Evolutionary conservation across 1,284 basidiomycete species (phyloP), one percentile per base, ranked within the genome.

Genomic region (Mycena sp.): DNA sequence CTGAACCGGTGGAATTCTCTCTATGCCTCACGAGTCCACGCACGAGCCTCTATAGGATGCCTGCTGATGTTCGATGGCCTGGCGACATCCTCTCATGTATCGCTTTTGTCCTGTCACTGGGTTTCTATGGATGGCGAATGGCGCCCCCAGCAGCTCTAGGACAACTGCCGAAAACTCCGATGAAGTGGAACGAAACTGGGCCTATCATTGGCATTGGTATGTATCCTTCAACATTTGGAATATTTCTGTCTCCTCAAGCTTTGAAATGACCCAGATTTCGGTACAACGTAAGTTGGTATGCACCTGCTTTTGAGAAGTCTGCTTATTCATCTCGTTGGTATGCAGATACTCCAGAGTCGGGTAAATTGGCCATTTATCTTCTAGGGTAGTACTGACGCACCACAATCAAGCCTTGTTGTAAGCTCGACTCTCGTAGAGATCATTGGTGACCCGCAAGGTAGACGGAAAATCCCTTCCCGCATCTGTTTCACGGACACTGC

Each of bases 181-280:
- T 16, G 11, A 19, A 57, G n/a, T 57, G 54, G 54, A 14, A 38
- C 9, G 5, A 21, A 2, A 40, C 11, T n/a, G 55, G 55, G 1
- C 55, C 55, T 2, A 41, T 57, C 2, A 49, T 57, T 16, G 35
- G 45, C 9, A 57, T 57, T 40, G 55, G 55, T 57, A 28, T 7
- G 32, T 35, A 9, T 35, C 32, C n/a, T 23, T 17, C 38, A 6
- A 29, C 23, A 17, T 41, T 16, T 25, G 16, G 12, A 21, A 25
- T 14, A 11, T 7, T 29, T 1, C 21, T 30, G 32, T 14, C 23
- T 26, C 14, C 23, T 40, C 3, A 40, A 9, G 38, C 32, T 10
- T n/a, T 37, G 5, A 16, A 2, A 12, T 23, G 19, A 38, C 12
- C 16, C 43, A 55, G 53, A 55, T 21, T n/a, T 58, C 3, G 56